Percentiles rank a stretch among this genome's conserved stretches.
Conservation (phyloP, 805 yeast genomes). For the Candida maltosa region DNA sequence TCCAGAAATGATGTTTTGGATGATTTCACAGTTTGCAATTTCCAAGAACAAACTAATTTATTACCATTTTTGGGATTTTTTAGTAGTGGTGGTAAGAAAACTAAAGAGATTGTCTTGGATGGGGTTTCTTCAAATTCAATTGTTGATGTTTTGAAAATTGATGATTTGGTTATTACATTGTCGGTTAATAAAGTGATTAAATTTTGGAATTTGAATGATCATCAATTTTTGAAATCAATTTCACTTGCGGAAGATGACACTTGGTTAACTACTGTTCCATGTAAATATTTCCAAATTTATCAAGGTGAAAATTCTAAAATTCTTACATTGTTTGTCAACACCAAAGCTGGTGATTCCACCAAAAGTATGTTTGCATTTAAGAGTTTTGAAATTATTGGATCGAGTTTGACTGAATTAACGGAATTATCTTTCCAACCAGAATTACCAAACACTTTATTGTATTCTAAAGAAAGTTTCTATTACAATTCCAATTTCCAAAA, state of each 20-base stretch:
- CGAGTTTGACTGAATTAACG: neutral
- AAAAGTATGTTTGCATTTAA: conserved; percentile 20
- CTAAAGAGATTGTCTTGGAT: conserved; percentile 21
- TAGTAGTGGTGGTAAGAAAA: no score
- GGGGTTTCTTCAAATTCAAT: conserved; percentile 41
- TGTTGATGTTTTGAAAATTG: conserved; percentile 34
- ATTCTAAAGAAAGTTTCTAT: conserved; percentile 1
- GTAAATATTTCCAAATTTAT: conserved; percentile 24
- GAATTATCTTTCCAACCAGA: conserved; percentile 16
- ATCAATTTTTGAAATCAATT: conserved; percentile 19
- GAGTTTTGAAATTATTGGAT: conserved; percentile 17
- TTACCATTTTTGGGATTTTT: conserved; percentile 25
- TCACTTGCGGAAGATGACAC: conserved; percentile 10
- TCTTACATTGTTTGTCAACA: conserved; percentile 9
- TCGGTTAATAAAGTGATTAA: conserved; percentile 53
- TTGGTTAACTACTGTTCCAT: conserved; percentile 29
- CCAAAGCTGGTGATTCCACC: conserved; percentile 7
- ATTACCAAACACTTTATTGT: conserved; percentile 6
- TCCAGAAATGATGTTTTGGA: conserved; percentile 28
- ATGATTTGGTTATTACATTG: conserved; percentile 42
- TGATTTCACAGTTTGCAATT: conserved; percentile 43
- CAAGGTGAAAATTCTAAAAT: conserved; percentile 8
- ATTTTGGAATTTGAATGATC: conserved; percentile 54
- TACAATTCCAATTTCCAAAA: conserved; percentile 11
- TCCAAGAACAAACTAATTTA: conserved; percentile 46